phyloP scores from a whole-genome alignment of 1,139 yeast genomes.

The Protomyces pachydermus region DNA sequence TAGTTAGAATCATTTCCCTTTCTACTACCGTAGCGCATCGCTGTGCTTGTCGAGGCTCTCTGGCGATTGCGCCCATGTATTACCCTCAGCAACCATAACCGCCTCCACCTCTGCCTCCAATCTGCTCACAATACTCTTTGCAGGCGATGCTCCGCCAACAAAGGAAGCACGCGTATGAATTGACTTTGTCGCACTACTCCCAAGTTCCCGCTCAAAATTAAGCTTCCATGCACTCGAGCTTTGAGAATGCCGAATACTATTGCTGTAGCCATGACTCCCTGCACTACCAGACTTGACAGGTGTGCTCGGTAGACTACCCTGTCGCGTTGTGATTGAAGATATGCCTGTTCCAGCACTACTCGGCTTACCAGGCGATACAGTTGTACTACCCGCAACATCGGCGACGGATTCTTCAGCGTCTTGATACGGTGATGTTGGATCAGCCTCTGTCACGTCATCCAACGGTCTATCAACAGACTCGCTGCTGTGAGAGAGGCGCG shows the following conservation, averaged over 20 bases:
- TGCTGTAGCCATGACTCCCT: not conserved
- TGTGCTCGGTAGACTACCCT: not conserved
- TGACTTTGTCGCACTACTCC: not conserved
- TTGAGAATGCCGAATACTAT: not conserved
- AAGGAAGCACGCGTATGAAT: not conserved
- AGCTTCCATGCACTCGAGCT: not conserved
- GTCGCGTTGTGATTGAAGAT: not conserved
- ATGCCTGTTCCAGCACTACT: not conserved
- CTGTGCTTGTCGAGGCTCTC: not conserved
- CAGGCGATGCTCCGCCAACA: too few relatives aligned
- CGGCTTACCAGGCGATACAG: not conserved
- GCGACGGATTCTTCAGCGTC: constrained; percentile 5
- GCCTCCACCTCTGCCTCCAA: too few relatives aligned
- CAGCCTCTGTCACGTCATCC: not conserved
- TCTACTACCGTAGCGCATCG: too few relatives aligned
- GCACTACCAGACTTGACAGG: not conserved
- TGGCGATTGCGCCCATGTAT: not conserved
- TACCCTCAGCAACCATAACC: too few relatives aligned
- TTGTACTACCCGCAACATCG: not conserved
- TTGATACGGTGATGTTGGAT: constrained; percentile 4
- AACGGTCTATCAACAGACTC: not conserved
- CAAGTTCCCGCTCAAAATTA: not conserved
- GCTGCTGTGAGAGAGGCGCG: not conserved
- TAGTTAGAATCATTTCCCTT: too few relatives aligned
- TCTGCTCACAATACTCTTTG: too few relatives aligned